These are phyloP conservation scores for Cytospora piceicola DNA, from an alignment of 2,329 filamentous ascomycete species.

Conservation along the genomic window DNA sequence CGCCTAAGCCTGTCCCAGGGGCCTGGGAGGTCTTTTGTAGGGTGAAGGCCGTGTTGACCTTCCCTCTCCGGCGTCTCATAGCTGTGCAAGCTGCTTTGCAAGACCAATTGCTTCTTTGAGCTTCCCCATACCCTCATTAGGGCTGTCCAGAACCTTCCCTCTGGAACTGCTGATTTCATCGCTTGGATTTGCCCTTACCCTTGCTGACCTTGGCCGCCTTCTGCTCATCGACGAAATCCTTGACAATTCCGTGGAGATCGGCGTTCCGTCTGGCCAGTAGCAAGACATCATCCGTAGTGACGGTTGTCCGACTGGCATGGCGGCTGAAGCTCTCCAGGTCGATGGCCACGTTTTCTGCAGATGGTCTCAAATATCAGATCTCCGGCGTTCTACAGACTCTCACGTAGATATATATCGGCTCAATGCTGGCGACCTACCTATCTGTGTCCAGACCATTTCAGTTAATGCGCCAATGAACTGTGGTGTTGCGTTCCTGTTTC, in stretches of 20 bases:
- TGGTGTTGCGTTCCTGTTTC: constrained; percentile 83
- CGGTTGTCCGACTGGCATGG: constrained; percentile 79
- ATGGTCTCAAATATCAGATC: neutral
- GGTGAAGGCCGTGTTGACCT: neutral
- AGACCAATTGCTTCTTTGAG: neutral
- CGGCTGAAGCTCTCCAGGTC: constrained; percentile 64
- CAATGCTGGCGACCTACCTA: constrained; percentile 60
- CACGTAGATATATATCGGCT: neutral
- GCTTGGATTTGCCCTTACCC: constrained; percentile 41
- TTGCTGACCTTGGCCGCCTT: constrained; percentile 47
- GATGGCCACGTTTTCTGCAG: constrained; percentile 57
- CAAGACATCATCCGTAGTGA: constrained; percentile 86
- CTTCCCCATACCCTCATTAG: neutral
- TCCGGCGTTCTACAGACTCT: too few relatives aligned
- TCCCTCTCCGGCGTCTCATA: neutral
- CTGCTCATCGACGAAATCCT: constrained; percentile 66
- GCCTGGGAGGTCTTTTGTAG: neutral
- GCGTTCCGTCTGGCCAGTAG: constrained; percentile 86
- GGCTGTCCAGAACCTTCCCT: neutral
- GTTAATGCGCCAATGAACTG: constrained; percentile 88
- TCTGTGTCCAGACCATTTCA: constrained; percentile 85
- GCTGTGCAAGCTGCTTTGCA: neutral
- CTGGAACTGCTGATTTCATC: constrained; percentile 33
- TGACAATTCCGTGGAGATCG: constrained; percentile 77
- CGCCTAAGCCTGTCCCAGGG: neutral